phyloP scores from a whole-genome alignment of 768 basidiomycete species.

The Lactifluus rugatus region DNA sequence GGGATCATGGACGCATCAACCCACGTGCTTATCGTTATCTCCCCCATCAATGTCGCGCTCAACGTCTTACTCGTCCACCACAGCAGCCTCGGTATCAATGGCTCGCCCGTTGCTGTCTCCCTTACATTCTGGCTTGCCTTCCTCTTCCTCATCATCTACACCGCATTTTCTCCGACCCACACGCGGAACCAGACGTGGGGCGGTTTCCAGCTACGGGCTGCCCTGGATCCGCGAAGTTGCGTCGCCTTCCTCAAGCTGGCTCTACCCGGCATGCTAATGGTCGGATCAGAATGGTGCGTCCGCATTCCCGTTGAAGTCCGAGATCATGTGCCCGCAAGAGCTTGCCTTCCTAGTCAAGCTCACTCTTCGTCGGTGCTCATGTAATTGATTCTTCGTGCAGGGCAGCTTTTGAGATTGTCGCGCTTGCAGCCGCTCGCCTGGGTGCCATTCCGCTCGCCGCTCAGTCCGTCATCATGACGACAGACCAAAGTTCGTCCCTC shows the following conservation, averaged over 20 bases:
- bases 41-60: slow-evolving; percentile 54
- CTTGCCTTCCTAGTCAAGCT: no score
- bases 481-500: slow-evolving; percentile 51
- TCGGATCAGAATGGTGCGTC: slow-evolving; percentile 68
- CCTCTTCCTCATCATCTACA: slow-evolving; percentile 39
- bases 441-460: slow-evolving; percentile 61
- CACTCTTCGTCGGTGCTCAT: neutral
- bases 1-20: slow-evolving; percentile 73
- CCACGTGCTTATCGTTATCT: slow-evolving; percentile 47
- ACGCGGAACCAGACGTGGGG: slow-evolving; percentile 54
- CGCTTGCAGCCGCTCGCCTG: slow-evolving; percentile 62
- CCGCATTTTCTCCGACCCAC: slow-evolving; percentile 43
- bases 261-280: slow-evolving; percentile 70
- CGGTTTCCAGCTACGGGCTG: slow-evolving; percentile 38
- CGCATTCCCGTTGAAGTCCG: neutral
- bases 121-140: slow-evolving; percentile 66
- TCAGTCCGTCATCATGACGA: slow-evolving; percentile 73
- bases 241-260: slow-evolving; percentile 53
- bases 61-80: slow-evolving; percentile 55
- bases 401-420: slow-evolving; percentile 78
- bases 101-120: slow-evolving; percentile 58
- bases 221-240: slow-evolving; percentile 43
- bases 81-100: slow-evolving; percentile 52
- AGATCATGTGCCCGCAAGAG: neutral
- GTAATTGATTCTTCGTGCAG: slow-evolving; percentile 26